Evolutionary conservation across 1,139 yeast genomes (phyloP).

Genomic region (Diutina siamensis): DNA sequence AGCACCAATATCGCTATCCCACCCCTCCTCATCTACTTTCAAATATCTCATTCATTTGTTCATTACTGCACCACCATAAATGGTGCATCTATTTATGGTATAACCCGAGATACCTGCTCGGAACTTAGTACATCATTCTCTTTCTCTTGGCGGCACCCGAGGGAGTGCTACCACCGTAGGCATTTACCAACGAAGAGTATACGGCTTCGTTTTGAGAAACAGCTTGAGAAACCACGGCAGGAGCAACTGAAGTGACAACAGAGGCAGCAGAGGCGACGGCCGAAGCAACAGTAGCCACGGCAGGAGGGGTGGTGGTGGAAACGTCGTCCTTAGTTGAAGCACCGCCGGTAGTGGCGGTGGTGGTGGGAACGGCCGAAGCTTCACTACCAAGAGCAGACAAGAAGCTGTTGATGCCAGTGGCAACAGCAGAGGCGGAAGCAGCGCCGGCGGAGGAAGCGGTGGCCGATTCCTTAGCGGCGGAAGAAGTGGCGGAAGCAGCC

Average conservation of each 20-base stretch:
- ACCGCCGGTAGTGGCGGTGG: too few species aligned
- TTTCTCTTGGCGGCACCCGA: not conserved
- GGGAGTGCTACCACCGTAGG: constrained; percentile 5
- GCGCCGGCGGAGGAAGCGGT: not conserved
- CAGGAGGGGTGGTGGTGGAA: constrained; percentile 7
- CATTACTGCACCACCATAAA: not conserved
- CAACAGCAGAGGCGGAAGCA: not conserved
- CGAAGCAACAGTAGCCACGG: not conserved
- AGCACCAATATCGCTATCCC: too few species aligned
- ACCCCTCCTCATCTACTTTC: too few species aligned
- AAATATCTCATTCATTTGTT: not conserved
- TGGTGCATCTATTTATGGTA: not conserved
- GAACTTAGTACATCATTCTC: constrained; percentile 4
- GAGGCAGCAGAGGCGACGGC: not conserved
- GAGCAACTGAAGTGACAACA: not conserved
- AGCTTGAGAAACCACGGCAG: not conserved
- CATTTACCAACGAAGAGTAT: constrained; percentile 5
- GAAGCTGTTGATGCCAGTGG: constrained; percentile 16
- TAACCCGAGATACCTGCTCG: not conserved
- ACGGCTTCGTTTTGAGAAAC: not conserved
- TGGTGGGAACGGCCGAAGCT: constrained; percentile 9
- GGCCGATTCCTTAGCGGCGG: not conserved
- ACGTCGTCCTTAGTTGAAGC: constrained; percentile 14
- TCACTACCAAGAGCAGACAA: constrained; percentile 7
- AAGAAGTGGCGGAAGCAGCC: constrained; percentile 7